Evolutionary conservation across 2,329 filamentous ascomycete genomes (phyloP).

Genomic region (Lomentospora prolificans): DNA sequence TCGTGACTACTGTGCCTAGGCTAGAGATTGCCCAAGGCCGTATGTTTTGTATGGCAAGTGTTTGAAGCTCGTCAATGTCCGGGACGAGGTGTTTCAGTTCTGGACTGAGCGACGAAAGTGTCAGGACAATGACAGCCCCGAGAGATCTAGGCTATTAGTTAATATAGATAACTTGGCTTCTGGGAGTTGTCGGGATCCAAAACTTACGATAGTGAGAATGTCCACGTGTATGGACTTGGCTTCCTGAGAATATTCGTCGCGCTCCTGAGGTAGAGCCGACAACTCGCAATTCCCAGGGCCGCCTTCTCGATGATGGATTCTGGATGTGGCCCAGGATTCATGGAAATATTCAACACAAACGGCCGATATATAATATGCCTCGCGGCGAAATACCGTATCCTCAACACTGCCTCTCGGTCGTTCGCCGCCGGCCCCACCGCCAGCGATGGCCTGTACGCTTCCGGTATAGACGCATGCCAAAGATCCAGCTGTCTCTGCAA

Average conservation of each 20-base stretch:
- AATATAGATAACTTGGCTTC: no score
- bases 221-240: slow-evolving; percentile 24
- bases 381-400: slow-evolving; percentile 23
- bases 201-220: slow-evolving; percentile 22
- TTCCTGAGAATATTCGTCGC: slow-evolving; percentile 17
- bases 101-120: slow-evolving; percentile 19
- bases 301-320: slow-evolving; percentile 19
- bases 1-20: slow-evolving; percentile 18
- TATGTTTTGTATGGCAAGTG: slow-evolving; percentile 18
- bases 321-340: slow-evolving; percentile 12
- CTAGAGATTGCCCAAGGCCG: slow-evolving; percentile 19
- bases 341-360: slow-evolving; percentile 21
- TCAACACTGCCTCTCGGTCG: slow-evolving; percentile 17
- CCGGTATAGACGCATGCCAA: slow-evolving; percentile 23
- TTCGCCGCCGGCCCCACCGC: slow-evolving; percentile 14
- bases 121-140: slow-evolving; percentile 21
- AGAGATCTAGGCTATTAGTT: slow-evolving; percentile 16
- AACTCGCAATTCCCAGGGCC: slow-evolving; percentile 21
- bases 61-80: slow-evolving; percentile 21
- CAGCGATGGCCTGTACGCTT: slow-evolving; percentile 18
- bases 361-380: slow-evolving; percentile 23
- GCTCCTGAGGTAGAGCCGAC: slow-evolving; percentile 19
- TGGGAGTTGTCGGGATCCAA: background rate
- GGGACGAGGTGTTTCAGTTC: slow-evolving; percentile 18
- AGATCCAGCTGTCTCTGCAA: slow-evolving; percentile 20